Conservation (phyloP, 108 stramenopile species). For the Skeletonema marinoi region DNA sequence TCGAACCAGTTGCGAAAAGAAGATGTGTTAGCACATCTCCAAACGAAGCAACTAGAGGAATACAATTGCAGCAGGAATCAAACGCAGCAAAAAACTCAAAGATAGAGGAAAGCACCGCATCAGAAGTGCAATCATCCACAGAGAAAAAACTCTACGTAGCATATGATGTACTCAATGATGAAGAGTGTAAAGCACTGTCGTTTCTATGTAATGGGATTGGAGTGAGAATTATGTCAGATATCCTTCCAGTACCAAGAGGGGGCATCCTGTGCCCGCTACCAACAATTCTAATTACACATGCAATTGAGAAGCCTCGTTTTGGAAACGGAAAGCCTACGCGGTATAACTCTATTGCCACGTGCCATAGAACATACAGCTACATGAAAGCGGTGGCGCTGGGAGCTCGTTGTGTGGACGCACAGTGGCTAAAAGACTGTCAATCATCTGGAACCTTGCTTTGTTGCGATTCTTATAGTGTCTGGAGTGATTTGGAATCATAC, state of each 20-base stretch:
- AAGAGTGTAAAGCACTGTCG: constrained; percentile 12
- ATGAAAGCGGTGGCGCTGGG: constrained; percentile 23
- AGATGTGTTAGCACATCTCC: not conserved
- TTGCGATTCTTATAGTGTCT: constrained; percentile 12
- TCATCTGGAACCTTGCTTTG: constrained; percentile 11
- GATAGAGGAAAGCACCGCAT: not conserved
- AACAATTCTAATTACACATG: constrained; percentile 23
- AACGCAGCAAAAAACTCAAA: not conserved
- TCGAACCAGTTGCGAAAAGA: not conserved
- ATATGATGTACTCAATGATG: constrained; percentile 13
- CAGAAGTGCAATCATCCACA: not conserved
- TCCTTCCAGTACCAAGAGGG: not conserved
- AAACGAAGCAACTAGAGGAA: not conserved
- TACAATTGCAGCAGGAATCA: not conserved
- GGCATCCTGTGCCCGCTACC: not conserved
- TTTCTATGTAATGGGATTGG: constrained; percentile 4
- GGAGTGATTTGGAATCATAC: constrained; percentile 17
- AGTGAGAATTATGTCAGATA: constrained; percentile 9
- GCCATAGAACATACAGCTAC: constrained; percentile 18
- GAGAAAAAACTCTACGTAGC: constrained; percentile 4
- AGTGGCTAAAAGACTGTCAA: constrained; percentile 29
- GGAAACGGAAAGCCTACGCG: not conserved
- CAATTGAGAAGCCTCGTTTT: constrained; percentile 17
- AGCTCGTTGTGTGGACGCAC: constrained; percentile 19
- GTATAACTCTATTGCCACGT: not conserved